Percentiles rank a stretch among this genome's conserved stretches.
Evolutionary conservation across 2,329 filamentous ascomycete genomes (phyloP).

Genomic region (Cadophora malorum): DNA sequence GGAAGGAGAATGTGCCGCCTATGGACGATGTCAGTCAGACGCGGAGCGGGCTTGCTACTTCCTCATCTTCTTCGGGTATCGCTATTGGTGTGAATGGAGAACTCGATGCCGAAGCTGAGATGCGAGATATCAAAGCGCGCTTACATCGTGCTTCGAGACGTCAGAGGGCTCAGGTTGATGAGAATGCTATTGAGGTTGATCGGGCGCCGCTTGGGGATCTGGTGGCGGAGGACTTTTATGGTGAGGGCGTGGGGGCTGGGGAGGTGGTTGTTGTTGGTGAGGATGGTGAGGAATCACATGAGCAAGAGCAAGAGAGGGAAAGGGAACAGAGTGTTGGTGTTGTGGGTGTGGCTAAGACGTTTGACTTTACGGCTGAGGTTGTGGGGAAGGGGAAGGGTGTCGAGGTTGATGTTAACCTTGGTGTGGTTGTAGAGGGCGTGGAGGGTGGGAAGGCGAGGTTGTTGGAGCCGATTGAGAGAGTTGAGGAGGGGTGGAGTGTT

Average conservation of each 20-base stretch:
- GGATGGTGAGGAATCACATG: slow-evolving; percentile 58
- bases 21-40: slow-evolving; percentile 68
- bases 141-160: slow-evolving; percentile 38
- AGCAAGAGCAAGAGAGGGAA: slow-evolving; percentile 37
- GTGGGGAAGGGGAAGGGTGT: slow-evolving; percentile 40
- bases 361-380: slow-evolving; percentile 43
- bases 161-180: slow-evolving; percentile 47
- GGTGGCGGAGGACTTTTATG: slow-evolving; percentile 70
- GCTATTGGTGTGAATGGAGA: background rate
- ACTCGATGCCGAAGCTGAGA: slow-evolving; percentile 37
- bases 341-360: slow-evolving; percentile 19
- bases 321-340: slow-evolving; percentile 23
- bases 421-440: slow-evolving; percentile 44
- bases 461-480: slow-evolving; percentile 62
- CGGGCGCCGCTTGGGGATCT: slow-evolving; percentile 72
- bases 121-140: slow-evolving; percentile 41
- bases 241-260: slow-evolving; percentile 67
- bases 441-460: slow-evolving; percentile 53
- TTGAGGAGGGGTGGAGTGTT: slow-evolving; percentile 67
- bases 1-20: slow-evolving; percentile 95
- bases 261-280: slow-evolving; percentile 57
- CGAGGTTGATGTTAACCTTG: slow-evolving; percentile 42
- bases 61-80: background rate
- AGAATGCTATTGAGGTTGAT: slow-evolving; percentile 68
- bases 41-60: slow-evolving; percentile 35